Conservation (phyloP, 2,329 filamentous ascomycete species). For the Clarireedia sp. region DNA sequence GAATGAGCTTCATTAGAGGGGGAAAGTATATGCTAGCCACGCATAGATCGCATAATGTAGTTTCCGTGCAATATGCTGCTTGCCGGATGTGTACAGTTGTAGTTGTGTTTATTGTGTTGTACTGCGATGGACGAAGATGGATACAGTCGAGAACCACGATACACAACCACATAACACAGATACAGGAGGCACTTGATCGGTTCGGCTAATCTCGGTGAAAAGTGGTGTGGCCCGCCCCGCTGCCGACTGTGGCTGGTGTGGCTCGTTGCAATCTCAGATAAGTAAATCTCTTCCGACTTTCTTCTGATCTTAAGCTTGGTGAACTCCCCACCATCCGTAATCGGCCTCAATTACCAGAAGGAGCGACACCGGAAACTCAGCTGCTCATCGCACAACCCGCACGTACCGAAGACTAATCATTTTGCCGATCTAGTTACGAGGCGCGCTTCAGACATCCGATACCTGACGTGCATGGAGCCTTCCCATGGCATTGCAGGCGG, state of each 20-base stretch:
- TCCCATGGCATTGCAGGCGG: slow-evolving; percentile 15
- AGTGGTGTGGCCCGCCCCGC: too few species aligned
- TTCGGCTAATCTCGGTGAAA: too few species aligned
- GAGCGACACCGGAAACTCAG: slow-evolving; percentile 23
- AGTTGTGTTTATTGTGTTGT: not conserved
- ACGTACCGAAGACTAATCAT: slow-evolving; percentile 11
- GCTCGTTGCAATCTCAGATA: not conserved
- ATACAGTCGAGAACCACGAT: too few species aligned
- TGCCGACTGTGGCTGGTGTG: too few species aligned
- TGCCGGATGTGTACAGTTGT: too few species aligned
- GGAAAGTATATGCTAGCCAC: not conserved
- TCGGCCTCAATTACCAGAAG: slow-evolving; percentile 13
- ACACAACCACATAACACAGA: too few species aligned
- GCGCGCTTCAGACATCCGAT: slow-evolving; percentile 10
- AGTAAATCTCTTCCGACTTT: slow-evolving; percentile 2
- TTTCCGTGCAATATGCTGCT: too few species aligned
- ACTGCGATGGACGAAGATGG: not conserved
- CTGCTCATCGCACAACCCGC: slow-evolving; percentile 16
- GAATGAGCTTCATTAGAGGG: not conserved
- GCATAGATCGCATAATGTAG: too few species aligned
- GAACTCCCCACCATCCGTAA: slow-evolving; percentile 14
- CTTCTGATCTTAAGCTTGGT: not conserved
- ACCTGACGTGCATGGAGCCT: slow-evolving; percentile 22
- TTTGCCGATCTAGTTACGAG: slow-evolving; percentile 5
- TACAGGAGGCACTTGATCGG: too few species aligned